A percentile compares a stretch with the other conserved stretches of the same genome.
Evolutionary conservation across 345 rosid genomes (phyloP).

Genomic region (Salix suchowensis): DNA sequence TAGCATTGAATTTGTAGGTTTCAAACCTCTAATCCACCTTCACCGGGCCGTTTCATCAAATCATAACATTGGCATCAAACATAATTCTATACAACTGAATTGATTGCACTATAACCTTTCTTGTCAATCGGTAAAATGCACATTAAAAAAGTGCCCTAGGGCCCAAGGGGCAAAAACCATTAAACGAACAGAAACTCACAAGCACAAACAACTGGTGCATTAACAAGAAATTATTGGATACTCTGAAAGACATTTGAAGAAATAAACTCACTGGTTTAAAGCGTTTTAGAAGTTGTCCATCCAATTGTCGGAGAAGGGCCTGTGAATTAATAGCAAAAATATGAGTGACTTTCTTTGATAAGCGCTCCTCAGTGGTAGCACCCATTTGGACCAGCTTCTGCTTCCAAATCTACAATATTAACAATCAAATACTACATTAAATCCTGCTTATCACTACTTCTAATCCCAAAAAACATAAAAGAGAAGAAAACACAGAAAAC

Average conservation of each 20-base stretch:
- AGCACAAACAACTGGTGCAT: not conserved
- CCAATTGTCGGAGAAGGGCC: slow-evolving; percentile 41
- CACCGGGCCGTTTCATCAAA: not conserved
- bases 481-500: slow-evolving; percentile 23
- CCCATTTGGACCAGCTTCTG: slow-evolving; percentile 86
- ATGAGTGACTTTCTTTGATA: slow-evolving; percentile 57
- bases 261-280: slow-evolving; percentile 54
- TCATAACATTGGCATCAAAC: not conserved
- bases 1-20: not conserved
- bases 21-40: not conserved
- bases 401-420: slow-evolving; percentile 62
- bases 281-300: slow-evolving; percentile 31
- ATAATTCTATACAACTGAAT: too few species aligned
- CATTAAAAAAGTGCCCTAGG: too few species aligned
- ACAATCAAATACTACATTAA: not conserved
- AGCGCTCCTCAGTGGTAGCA: slow-evolving; percentile 46
- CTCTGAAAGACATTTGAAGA: not conserved
- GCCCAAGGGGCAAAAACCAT: not conserved
- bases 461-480: not conserved
- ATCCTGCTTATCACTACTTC: not conserved
- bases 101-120: too few species aligned
- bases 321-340: slow-evolving; percentile 50
- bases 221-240: too few species aligned
- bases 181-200: not conserved
- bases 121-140: too few species aligned